Conservation (phyloP, 129 eudicot genomes). For the Flaveria linearis region DNA sequence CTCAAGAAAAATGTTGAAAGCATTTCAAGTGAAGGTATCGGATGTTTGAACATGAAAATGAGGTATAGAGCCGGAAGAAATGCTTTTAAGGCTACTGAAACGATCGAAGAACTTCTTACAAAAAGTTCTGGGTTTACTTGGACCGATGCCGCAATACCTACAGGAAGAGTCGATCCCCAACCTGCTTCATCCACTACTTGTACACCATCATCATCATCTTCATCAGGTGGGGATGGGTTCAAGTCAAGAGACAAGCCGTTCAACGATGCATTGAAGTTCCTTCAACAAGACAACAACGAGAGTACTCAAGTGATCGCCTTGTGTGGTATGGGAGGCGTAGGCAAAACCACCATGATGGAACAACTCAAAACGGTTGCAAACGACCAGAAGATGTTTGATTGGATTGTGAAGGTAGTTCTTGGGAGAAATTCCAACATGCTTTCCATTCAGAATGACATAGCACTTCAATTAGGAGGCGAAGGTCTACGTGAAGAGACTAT, state of each 20-base stretch:
- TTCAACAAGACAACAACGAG: neutral
- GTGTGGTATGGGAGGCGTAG: constrained; percentile 24
- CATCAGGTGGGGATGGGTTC: neutral
- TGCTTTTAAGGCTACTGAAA: too few relatives aligned
- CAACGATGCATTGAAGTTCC: neutral
- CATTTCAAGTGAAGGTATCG: too few relatives aligned
- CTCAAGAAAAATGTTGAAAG: too few relatives aligned
- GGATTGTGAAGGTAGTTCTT: neutral
- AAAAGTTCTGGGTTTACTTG: too few relatives aligned
- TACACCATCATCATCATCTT: neutral
- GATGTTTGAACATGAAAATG: too few relatives aligned
- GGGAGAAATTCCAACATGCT: neutral
- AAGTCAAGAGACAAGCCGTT: too few relatives aligned
- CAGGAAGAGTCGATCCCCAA: too few relatives aligned
- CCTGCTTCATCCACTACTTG: too few relatives aligned
- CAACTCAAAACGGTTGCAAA: neutral
- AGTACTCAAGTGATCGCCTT: constrained; percentile 8
- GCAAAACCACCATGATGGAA: constrained; percentile 22
- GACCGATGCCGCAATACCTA: too few relatives aligned
- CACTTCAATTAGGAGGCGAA: neutral
- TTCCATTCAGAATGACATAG: constrained; percentile 7
- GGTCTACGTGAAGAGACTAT: neutral
- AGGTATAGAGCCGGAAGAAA: too few relatives aligned
- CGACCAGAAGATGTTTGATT: neutral
- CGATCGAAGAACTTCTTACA: too few relatives aligned